Percentiles rank a stretch among this genome's conserved stretches.
These are phyloP conservation scores for Chaetomium tenue DNA, from an alignment of 495 filamentous ascomycete species.

Conservation along the genomic window DNA sequence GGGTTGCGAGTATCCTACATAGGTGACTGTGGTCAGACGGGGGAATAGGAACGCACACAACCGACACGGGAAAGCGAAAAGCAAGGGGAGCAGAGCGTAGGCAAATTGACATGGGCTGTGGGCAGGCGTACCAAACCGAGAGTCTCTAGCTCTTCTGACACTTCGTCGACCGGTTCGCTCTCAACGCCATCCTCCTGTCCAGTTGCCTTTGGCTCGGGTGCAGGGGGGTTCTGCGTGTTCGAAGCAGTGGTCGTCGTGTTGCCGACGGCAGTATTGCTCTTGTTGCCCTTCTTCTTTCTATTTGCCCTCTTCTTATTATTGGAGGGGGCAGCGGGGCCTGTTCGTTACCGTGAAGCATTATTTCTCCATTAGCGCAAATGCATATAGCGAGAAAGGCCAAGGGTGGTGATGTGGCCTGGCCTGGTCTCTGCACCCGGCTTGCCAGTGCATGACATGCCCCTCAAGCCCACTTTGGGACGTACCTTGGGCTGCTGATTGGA, in stretches of 20 bases:
- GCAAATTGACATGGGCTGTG: neutral
- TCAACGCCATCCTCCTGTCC: slow-evolving; percentile 41
- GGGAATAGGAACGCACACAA: neutral
- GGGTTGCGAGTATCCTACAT: slow-evolving; percentile 12
- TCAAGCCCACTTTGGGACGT: slow-evolving; percentile 25
- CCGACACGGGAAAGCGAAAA: neutral
- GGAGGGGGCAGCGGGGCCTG: slow-evolving; percentile 21
- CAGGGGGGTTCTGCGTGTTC: neutral
- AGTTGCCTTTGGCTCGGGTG: slow-evolving; percentile 1
- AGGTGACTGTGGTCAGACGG: neutral
- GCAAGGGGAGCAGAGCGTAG: no score
- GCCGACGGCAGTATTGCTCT: slow-evolving; percentile 40
- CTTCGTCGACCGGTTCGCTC: slow-evolving; percentile 33
- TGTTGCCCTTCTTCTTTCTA: slow-evolving; percentile 70
- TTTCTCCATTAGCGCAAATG: slow-evolving; percentile 32
- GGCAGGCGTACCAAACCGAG: slow-evolving; percentile 27
- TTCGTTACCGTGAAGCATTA: slow-evolving; percentile 12
- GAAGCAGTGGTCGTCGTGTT: slow-evolving; percentile 21
- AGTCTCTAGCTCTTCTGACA: slow-evolving; percentile 34
- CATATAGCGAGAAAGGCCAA: slow-evolving; percentile 16
- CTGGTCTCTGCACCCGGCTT: slow-evolving; percentile 12
- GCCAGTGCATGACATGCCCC: slow-evolving; percentile 8
- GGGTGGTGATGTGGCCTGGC: slow-evolving; percentile 22
- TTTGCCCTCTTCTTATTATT: slow-evolving; percentile 24
- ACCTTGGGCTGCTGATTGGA: slow-evolving; percentile 33